Evolutionary conservation across 805 yeast species (phyloP).

Genomic region (Candida dajiaensis): DNA sequence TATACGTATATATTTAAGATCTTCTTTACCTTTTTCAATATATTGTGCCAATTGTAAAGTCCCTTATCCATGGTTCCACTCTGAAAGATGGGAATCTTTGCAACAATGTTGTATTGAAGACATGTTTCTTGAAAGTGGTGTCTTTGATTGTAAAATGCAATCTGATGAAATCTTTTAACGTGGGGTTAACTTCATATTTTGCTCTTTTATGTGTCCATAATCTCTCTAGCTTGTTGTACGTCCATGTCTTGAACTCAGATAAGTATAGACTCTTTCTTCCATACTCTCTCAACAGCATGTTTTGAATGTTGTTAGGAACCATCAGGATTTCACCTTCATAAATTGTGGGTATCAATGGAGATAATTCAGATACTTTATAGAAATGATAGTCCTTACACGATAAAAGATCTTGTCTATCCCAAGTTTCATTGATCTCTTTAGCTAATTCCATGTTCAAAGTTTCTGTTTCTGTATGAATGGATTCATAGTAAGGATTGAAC

Average conservation of each 20-base stretch:
- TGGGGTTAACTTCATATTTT: slow-evolving; percentile 13
- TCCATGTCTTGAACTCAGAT: slow-evolving; percentile 33
- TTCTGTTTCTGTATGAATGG: slow-evolving; percentile 6
- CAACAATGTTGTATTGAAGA: slow-evolving; percentile 6
- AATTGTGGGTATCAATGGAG: slow-evolving; percentile 43
- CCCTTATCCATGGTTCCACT: slow-evolving; percentile 16
- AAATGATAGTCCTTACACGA: slow-evolving; percentile 61
- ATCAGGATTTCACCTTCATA: slow-evolving; percentile 60
- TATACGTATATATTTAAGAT: slow-evolving; percentile 4
- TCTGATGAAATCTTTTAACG: slow-evolving; percentile 8
- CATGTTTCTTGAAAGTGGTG: slow-evolving; percentile 17
- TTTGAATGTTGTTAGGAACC: slow-evolving; percentile 41
- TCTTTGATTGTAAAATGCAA: slow-evolving; percentile 16
- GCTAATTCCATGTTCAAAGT: neutral
- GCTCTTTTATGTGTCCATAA: slow-evolving; percentile 15
- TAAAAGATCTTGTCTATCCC: slow-evolving; percentile 1
- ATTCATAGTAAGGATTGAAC: slow-evolving; percentile 8
- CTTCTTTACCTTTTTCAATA: neutral
- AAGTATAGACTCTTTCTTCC: slow-evolving; percentile 28
- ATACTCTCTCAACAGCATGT: slow-evolving; percentile 44
- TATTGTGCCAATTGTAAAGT: neutral
- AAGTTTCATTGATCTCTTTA: neutral
- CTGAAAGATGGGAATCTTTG: slow-evolving; percentile 8
- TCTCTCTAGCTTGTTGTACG: slow-evolving; percentile 26
- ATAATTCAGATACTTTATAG: slow-evolving; percentile 37